A percentile compares a stretch with the other conserved stretches of the same genome.
These are phyloP conservation scores for Neurospora sp. DNA, from an alignment of 495 filamentous ascomycete species.

Conservation along the genomic window DNA sequence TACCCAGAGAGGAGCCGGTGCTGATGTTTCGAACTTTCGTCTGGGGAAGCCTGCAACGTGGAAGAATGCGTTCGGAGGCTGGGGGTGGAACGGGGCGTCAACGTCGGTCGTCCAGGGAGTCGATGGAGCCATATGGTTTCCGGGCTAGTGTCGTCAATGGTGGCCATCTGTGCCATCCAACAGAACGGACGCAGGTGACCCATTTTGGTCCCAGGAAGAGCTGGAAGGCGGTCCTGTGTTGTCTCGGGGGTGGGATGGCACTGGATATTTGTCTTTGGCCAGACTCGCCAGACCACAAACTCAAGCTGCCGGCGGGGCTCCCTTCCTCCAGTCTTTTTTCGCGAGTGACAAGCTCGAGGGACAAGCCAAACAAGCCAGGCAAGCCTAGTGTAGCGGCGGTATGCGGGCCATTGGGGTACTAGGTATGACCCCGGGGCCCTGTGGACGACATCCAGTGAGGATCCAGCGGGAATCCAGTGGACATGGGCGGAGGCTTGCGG, in stretches of 20 bases:
- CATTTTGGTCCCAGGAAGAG: background rate
- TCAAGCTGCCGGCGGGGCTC: background rate
- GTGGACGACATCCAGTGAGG: background rate
- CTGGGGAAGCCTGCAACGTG: background rate
- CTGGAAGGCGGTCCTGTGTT: background rate
- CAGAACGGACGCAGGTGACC: background rate
- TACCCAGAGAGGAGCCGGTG: background rate
- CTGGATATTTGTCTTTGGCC: background rate
- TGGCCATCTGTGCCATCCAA: background rate
- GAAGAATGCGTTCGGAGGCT: background rate
- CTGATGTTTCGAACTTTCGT: background rate
- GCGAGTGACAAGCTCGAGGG: background rate
- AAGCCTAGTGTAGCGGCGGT: background rate
- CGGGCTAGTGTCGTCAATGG: background rate
- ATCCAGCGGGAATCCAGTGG: background rate
- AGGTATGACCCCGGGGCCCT: background rate
- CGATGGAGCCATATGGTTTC: background rate
- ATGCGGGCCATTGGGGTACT: background rate
- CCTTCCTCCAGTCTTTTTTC: background rate
- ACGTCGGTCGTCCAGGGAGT: background rate
- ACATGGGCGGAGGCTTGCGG: conserved; percentile 16
- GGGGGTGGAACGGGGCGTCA: background rate
- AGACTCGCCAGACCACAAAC: background rate
- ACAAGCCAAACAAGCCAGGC: background rate
- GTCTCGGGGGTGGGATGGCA: background rate